Evolutionary conservation across 2,329 filamentous ascomycete species (phyloP), one percentile per base, ranked within the genome.

Genomic region (Aureobasidium subglaciale): DNA sequence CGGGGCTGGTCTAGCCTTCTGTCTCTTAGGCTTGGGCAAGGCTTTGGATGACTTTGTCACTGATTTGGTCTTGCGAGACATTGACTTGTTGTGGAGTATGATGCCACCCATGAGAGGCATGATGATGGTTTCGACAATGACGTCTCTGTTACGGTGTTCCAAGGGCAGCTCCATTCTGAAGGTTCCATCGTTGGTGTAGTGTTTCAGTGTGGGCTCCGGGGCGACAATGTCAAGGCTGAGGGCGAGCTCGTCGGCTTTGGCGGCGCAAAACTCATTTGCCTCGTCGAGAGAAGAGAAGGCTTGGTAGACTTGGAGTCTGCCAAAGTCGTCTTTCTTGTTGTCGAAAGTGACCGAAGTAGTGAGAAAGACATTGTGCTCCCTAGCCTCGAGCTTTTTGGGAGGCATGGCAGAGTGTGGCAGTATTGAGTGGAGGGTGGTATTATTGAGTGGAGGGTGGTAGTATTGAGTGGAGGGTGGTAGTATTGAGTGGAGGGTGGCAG

Each of bases 331-430:
- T 2, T 25, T 10, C 8, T 24, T 25, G 20, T 42, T 43, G 27
- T 42, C 37, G 9, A 54, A 54, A 5, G 24, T 34, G 38, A 37
- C 10, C 2, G 37, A 43, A 11, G 25, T 43, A 30, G 27, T 54
- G 15, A 54, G 27, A 9, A 35, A 54, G 50, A 54, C 50, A 10
- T 54, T 54, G 38, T 54, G 50, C 30, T 54, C 50, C 16, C 20
- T 46, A 6, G n/a, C 16, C 9, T 9, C 6, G 11, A n/a, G 6
- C n/a, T n/a, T n/a, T 32, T 46, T 46, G 25, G 42, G 42, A 16
- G 42, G 42, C 42, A 46, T 46, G 42, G 15, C 32, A n/a, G 40
- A 18, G 6, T 5, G 3, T 11, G 38, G 16, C n/a, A 41, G 20
- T 10, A 8, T 11, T 37, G 32, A 16, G 34, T 50, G n/a, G 46